Base-by-base conservation (phyloP, 2,329 filamentous ascomycete genomes). In the Neonectria punicea region DNA sequence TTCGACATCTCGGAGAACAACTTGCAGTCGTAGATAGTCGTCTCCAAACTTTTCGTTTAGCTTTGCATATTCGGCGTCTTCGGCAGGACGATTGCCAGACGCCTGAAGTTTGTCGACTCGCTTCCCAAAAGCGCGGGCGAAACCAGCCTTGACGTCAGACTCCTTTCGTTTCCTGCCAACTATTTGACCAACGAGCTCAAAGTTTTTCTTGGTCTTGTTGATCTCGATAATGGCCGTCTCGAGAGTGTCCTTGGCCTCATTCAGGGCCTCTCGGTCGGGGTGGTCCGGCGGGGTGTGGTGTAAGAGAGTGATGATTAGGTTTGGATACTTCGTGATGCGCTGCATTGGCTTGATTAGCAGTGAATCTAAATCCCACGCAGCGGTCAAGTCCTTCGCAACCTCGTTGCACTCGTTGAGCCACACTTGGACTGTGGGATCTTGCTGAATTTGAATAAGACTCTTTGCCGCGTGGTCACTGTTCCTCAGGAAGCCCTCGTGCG, bases 311-410 rank as follows among this genome's bases (percentile, higher is more conserved):
- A 90, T 89, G 49, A 99, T 88, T 44, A 99, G 84, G 50, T 97
- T 90, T 4, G 94, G 94, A 75, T 98, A 99, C 75, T 98, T 98
- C 36, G 95, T 90, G 67, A 98, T 91, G 53, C 96, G 89, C 80
- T 99, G 96, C 78, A 97, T 94, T 2, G 96, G 96, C 79, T 99
- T 99, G 76, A 99, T 95, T 20, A 99, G 87, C n/a, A 99, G 84
- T 0, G 96, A 97, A 78, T 98, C 94, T 66, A 99, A 80, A 78
- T 97, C 93, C 96, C 96, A 99, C 0, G 96, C 95, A 28, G 90
- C 89, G 0, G 96, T 99, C 68, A 99, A 86, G 76, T 98, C 96
- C 72, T 93, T 92, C 13, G 95, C 94, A 74, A 95, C 94, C 72
- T 93, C 90, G 74, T 96, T 94, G 80, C 96, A 99, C 79, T 98